Evolutionary conservation across 768 basidiomycete genomes (phyloP).

Genomic region (Psilocybe cyanescens): DNA sequence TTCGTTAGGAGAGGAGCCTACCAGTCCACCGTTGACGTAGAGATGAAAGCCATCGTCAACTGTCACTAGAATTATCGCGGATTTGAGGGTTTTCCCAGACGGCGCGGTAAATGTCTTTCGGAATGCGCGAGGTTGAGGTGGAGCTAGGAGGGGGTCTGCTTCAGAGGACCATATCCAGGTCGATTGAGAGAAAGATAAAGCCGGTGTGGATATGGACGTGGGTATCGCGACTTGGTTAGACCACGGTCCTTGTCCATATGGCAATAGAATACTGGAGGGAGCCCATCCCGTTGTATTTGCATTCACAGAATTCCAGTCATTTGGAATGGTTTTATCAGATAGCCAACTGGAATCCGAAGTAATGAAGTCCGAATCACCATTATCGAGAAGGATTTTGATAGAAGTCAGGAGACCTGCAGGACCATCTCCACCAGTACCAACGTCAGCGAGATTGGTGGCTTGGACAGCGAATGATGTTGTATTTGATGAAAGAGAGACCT

Average conservation of each 20-base stretch:
- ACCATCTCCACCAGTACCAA: constrained; percentile 18
- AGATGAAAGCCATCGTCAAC: constrained; percentile 32
- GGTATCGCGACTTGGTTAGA: constrained; percentile 24
- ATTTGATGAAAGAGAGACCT: constrained; percentile 17
- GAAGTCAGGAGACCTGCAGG: constrained; percentile 31
- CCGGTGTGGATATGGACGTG: constrained; percentile 10
- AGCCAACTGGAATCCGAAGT: constrained; percentile 28
- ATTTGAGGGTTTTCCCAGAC: constrained; percentile 24
- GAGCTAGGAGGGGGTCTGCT: constrained; percentile 17
- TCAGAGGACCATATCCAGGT: constrained; percentile 33
- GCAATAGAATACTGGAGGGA: constrained; percentile 15
- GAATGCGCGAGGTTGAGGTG: constrained; percentile 30
- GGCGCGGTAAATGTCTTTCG: constrained; percentile 26
- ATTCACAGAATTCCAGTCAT: constrained; percentile 26
- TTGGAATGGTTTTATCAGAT: constrained; percentile 23
- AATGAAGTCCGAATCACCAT: constrained; percentile 19
- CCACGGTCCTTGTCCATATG: constrained; percentile 34
- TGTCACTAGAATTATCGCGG: constrained; percentile 25
- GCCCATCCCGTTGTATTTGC: constrained; percentile 27
- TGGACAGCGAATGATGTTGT: constrained; percentile 30
- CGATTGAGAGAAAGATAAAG: constrained; percentile 22
- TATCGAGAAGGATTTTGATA: constrained; percentile 11
- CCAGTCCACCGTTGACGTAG: constrained; percentile 28
- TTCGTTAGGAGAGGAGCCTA: constrained; percentile 20
- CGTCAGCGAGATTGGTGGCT: constrained; percentile 29